phyloP scores from a whole-genome alignment of 2,329 filamentous ascomycete genomes.

The Exophiala sp. region DNA sequence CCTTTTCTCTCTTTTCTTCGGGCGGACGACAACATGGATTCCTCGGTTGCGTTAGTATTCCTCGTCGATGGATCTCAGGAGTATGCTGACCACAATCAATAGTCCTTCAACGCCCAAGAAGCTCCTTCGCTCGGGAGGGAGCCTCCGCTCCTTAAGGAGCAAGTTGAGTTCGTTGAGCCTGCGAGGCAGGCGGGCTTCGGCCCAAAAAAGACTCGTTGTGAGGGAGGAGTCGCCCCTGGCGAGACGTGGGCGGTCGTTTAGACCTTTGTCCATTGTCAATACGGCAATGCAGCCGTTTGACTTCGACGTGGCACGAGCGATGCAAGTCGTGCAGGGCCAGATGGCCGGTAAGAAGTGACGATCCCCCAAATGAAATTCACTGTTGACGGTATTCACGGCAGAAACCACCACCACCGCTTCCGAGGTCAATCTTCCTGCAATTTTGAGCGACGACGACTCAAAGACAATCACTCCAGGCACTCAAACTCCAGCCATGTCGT shows the following conservation, averaged over 20 bases:
- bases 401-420: too few species aligned
- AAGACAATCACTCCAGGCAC: not conserved
- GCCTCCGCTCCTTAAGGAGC: constrained; percentile 10
- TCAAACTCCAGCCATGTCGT: too few species aligned
- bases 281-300: constrained; percentile 21
- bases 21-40: not conserved
- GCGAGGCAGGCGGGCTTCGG: constrained; percentile 9
- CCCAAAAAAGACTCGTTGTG: too few species aligned
- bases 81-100: not conserved
- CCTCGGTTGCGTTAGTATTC: not conserved
- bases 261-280: constrained; percentile 22
- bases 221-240: too few species aligned
- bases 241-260: constrained; percentile 1
- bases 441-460: constrained; percentile 2
- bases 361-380: too few species aligned
- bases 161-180: constrained; percentile 16
- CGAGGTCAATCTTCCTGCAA: not conserved
- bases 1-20: not conserved
- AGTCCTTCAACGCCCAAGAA: constrained; percentile 13
- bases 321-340: constrained; percentile 18
- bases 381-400: too few species aligned
- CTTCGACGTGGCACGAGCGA: constrained; percentile 15
- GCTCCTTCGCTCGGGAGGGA: constrained; percentile 7
- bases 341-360: not conserved
- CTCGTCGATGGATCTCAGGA: not conserved